phyloP scores from a whole-genome alignment of 306 rosid species.

The Vicia faba region DNA sequence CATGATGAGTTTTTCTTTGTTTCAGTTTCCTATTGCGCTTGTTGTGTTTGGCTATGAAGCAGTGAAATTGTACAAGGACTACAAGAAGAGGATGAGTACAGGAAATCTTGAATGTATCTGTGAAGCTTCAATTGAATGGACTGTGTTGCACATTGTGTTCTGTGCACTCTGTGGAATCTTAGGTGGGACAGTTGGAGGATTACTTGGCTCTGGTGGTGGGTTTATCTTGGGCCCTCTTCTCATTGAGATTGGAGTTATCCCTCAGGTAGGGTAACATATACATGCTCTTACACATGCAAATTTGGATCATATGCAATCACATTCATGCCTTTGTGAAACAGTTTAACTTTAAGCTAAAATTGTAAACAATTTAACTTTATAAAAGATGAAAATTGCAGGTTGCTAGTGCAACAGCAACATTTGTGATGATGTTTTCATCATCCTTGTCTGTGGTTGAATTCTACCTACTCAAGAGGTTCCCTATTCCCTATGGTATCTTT shows the following conservation, averaged over 20 bases:
- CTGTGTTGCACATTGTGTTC: slow-evolving; percentile 53
- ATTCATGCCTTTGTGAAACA: too few relatives aligned
- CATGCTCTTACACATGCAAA: not conserved
- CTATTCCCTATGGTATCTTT: slow-evolving; percentile 74
- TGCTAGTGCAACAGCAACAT: slow-evolving; percentile 94
- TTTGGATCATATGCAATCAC: not conserved
- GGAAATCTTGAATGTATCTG: slow-evolving; percentile 67
- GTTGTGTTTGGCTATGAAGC: slow-evolving; percentile 76
- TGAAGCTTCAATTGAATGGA: slow-evolving; percentile 94
- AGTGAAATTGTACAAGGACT: slow-evolving; percentile 63
- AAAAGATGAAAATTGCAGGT: too few relatives aligned
- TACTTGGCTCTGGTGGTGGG: slow-evolving; percentile 93
- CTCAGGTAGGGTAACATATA: slow-evolving; percentile 66
- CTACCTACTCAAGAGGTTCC: slow-evolving; percentile 85
- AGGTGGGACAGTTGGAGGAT: slow-evolving; percentile 91
- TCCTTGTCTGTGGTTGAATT: slow-evolving; percentile 90
- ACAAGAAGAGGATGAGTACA: slow-evolving; percentile 57
- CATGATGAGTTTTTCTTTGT: slow-evolving; percentile 2
- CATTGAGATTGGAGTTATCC: slow-evolving; percentile 88
- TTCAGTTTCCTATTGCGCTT: slow-evolving; percentile 76
- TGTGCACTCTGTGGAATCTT: slow-evolving; percentile 83
- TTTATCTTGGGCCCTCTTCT: slow-evolving; percentile 90
- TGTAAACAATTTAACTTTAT: too few relatives aligned
- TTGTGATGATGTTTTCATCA: slow-evolving; percentile 89
- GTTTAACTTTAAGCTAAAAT: too few relatives aligned